A percentile compares a stretch with the other conserved stretches of the same genome.
Evolutionary conservation across 202 grass and related monocot genomes (phyloP).

Genomic region (Digitaria exilis): DNA sequence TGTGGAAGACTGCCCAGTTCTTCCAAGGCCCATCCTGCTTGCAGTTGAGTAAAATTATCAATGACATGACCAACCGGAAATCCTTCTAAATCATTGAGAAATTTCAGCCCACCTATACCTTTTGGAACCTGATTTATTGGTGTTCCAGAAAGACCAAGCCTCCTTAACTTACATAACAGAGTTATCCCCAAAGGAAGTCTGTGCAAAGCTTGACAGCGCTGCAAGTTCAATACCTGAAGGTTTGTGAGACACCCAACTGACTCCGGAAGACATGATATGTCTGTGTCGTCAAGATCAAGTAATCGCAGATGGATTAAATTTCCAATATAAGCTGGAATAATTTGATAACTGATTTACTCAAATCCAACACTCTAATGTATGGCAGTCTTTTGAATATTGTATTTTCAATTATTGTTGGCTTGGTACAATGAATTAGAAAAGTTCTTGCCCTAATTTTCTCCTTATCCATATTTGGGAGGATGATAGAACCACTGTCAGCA

Average conservation of each 20-base stretch:
- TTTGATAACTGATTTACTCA: not conserved
- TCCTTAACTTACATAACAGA: slow-evolving; percentile 19
- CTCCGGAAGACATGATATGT: slow-evolving; percentile 16
- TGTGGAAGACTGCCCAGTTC: slow-evolving; percentile 15
- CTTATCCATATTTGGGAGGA: no score
- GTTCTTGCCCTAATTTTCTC: no score
- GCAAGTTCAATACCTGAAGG: slow-evolving; percentile 27
- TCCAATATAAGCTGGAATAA: no score
- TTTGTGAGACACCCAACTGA: slow-evolving; percentile 35
- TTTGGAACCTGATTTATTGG: slow-evolving; percentile 28
- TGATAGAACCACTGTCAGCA: no score
- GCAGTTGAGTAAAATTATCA: not conserved
- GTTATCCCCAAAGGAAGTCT: slow-evolving; percentile 13
- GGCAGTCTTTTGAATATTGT: not conserved
- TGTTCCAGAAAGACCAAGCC: not conserved
- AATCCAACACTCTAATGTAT: not conserved
- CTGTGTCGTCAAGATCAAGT: not conserved
- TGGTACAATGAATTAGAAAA: not conserved
- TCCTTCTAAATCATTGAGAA: slow-evolving; percentile 35
- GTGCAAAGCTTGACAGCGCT: not conserved
- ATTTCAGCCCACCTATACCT: not conserved
- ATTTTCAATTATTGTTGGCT: not conserved
- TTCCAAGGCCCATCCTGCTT: slow-evolving; percentile 26
- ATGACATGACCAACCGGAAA: not conserved
- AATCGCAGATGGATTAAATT: not conserved